phyloP scores from a whole-genome alignment of 169 alveolate genomes.

The Plasmodium vinckei region DNA sequence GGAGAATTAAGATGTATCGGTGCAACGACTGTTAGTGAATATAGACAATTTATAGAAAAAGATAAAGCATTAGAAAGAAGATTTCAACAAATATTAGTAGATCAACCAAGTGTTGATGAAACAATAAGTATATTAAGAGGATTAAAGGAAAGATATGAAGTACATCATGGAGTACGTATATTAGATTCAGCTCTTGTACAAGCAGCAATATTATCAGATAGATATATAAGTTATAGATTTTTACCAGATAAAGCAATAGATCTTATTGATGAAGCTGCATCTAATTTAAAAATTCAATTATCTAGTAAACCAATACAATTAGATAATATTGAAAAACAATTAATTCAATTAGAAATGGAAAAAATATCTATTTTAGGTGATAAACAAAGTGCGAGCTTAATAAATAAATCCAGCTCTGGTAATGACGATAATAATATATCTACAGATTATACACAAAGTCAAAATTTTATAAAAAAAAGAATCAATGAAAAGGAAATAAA shows the following conservation, averaged over 20 bases:
- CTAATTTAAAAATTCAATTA: constrained; percentile 87
- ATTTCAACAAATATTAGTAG: constrained; percentile 90
- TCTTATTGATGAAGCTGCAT: constrained; percentile 91
- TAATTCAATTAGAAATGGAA: constrained; percentile 90
- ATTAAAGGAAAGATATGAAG: constrained; percentile 89
- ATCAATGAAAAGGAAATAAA: constrained; percentile 62
- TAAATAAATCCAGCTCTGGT: constrained; percentile 3
- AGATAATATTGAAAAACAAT: constrained; percentile 87
- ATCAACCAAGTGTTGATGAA: constrained; percentile 89
- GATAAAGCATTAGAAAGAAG: constrained; percentile 93
- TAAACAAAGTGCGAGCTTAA: constrained; percentile 46
- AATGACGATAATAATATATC: constrained; percentile 1
- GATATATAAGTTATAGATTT: constrained; percentile 83
- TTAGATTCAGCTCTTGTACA: constrained; percentile 90
- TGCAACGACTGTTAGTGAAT: constrained; percentile 92
- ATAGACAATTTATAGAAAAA: constrained; percentile 90
- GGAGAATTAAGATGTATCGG: constrained; percentile 92
- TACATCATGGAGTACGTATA: constrained; percentile 92
- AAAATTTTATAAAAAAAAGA: constrained; percentile 33
- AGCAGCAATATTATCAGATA: constrained; percentile 89
- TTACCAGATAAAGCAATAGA: constrained; percentile 92
- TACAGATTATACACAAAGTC: constrained; percentile 21
- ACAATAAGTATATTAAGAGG: constrained; percentile 91
- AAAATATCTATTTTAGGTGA: constrained; percentile 83
- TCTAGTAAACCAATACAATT: constrained; percentile 89